Percentiles rank a stretch among this genome's conserved stretches.
Conservation (phyloP, 2,329 filamentous ascomycete genomes). For the Fusarium chaquense region DNA sequence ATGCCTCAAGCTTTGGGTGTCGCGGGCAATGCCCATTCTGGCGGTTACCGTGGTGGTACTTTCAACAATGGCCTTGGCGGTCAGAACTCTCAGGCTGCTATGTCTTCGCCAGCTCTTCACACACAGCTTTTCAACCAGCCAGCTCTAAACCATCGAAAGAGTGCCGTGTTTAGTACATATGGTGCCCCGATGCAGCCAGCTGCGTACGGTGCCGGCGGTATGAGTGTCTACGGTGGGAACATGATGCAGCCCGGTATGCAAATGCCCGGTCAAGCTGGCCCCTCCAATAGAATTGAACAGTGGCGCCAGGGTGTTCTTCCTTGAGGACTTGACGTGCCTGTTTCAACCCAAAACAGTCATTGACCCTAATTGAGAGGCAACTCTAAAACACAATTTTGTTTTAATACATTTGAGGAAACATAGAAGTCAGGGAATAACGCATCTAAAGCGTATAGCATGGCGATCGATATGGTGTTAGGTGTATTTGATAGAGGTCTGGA, state of each 20-base stretch:
- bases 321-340: slow-evolving; percentile 29
- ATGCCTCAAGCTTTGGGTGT: slow-evolving; percentile 59
- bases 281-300: slow-evolving; percentile 56
- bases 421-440: background rate
- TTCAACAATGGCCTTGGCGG: slow-evolving; percentile 67
- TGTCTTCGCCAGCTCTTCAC: slow-evolving; percentile 47
- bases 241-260: slow-evolving; percentile 48
- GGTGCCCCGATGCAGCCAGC: slow-evolving; percentile 46
- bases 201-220: slow-evolving; percentile 42
- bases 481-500: slow-evolving; percentile 32
- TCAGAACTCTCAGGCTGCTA: slow-evolving; percentile 40
- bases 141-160: slow-evolving; percentile 48
- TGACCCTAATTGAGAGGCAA: background rate
- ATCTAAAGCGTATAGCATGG: slow-evolving; percentile 8
- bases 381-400: slow-evolving; percentile 5
- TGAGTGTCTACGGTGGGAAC: slow-evolving; percentile 48
- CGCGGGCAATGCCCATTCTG: slow-evolving; percentile 51
- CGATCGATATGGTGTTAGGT: slow-evolving; percentile 27
- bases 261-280: slow-evolving; percentile 46
- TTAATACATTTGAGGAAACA: slow-evolving; percentile 25
- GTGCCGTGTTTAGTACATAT: slow-evolving; percentile 50
- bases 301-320: slow-evolving; percentile 58
- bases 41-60: slow-evolving; percentile 64
- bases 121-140: slow-evolving; percentile 42
- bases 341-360: background rate